Evolutionary conservation across 192 early-diverging fungal species (phyloP), one percentile per base, ranked within the genome.

Genomic region (Coemansia biformis): DNA sequence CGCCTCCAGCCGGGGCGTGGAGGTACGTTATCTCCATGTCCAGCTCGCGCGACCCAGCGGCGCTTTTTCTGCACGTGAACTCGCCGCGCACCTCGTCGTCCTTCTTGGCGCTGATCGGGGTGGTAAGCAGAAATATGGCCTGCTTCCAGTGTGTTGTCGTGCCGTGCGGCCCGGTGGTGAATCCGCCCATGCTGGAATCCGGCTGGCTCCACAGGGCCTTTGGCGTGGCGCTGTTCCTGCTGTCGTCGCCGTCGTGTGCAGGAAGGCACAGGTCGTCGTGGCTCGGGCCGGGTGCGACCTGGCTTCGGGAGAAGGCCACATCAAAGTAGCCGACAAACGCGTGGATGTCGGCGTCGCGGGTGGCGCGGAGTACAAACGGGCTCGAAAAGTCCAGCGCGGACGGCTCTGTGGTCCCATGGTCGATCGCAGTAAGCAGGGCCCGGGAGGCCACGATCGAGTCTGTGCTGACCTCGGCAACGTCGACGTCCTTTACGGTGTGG

Each of bases 121-220:
- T 57, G 11, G 79, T 72, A 8, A 93, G 71, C 10, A 83, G 63
- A 72, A 98, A 95, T 14, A 86, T 59, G 0, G 90, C 91, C 69
- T 96, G 93, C 79, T 93, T 96, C 96, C 96, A 98, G 77, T 98
- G 96, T n/a, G 93, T 96, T 29, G 85, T 81, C 47, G 78, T 81
- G 21, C 82, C 81, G 38, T 78, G 67, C 8, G 92, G 88, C 0
- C 84, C 81, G 1, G 87, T 92, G 1, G 83, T 83, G 57, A 90
- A 83, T 5, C 69, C 68, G 35, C 63, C 43, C 55, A 77, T 67
- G 17, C 19, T 5, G 1, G 48, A 39, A 28, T 53, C 59, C 5
- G 64, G 71, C 58, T 51, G 59, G 30, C 15, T 47, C 68, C 63
- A 68, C 10, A 64, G 57, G 33, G 59, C 43, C 52, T 29, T 58